Evolutionary conservation across 1,284 basidiomycete species (phyloP).

Genomic region (Xerocomus cyaneibrunnescens): DNA sequence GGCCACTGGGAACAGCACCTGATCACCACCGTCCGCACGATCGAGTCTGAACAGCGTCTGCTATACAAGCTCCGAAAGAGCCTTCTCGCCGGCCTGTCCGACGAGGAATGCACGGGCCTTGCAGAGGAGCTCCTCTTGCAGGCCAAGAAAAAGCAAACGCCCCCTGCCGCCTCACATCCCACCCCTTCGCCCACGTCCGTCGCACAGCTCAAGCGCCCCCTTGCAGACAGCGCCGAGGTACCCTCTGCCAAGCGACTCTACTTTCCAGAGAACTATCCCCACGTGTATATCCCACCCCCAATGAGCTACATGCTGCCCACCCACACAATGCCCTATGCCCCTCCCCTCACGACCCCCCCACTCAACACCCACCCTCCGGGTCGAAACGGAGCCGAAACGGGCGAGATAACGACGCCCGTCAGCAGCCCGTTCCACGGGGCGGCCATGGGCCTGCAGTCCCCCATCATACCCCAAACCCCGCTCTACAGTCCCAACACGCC

Average conservation of each 20-base stretch:
- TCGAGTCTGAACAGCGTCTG: conserved; percentile 49
- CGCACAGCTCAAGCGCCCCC: conserved; percentile 25
- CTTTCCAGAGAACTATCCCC: conserved; percentile 30
- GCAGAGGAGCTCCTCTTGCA: conserved; percentile 54
- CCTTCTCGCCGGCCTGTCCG: conserved; percentile 53
- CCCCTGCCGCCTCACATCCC: background rate
- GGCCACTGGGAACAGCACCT: conserved; percentile 58
- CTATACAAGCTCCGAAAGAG: conserved; percentile 58
- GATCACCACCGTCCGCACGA: conserved; percentile 42
- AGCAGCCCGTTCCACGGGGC: conserved; percentile 21
- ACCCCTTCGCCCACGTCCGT: background rate
- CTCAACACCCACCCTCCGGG: conserved; percentile 14
- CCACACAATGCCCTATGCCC: conserved; percentile 30
- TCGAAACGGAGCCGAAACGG: conserved; percentile 16
- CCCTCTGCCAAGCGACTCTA: conserved; percentile 32
- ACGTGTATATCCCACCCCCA: conserved; percentile 34
- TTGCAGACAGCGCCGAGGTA: conserved; percentile 25
- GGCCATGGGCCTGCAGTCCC: conserved; percentile 22
- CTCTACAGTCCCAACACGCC: conserved; percentile 23
- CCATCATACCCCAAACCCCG: conserved; percentile 20
- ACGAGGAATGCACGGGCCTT: conserved; percentile 56
- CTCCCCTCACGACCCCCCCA: conserved; percentile 23
- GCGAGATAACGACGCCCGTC: conserved; percentile 18
- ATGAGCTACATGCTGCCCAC: conserved; percentile 32
- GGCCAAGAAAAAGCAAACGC: conserved; percentile 23